Evolutionary conservation across 2,329 filamentous ascomycete genomes (phyloP).

Genomic region (Chaetoscypha palmicola): DNA sequence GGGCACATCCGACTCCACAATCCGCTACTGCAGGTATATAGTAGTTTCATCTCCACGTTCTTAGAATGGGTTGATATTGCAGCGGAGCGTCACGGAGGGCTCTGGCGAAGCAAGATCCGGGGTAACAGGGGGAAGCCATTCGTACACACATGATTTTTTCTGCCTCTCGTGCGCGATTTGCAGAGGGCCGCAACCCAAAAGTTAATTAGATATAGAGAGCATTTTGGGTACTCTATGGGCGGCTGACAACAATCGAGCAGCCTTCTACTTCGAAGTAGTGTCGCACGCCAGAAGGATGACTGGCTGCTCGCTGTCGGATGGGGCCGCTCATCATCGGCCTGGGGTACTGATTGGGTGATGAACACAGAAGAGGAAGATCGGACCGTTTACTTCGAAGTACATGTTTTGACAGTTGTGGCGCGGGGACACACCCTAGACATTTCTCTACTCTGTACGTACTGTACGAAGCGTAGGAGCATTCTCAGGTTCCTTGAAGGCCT

Average conservation of each 20-base stretch:
- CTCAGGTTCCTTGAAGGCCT: neutral
- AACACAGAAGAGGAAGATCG: slow-evolving; percentile 18
- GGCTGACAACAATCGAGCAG: too few species aligned
- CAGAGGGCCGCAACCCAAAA: neutral
- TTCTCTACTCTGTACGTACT: too few species aligned
- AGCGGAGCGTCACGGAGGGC: slow-evolving; percentile 10
- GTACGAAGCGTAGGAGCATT: too few species aligned
- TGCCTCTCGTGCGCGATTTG: slow-evolving; percentile 1
- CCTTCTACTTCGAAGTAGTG: too few species aligned
- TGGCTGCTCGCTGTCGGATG: neutral
- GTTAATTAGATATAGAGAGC: slow-evolving; percentile 1
- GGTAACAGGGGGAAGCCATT: slow-evolving; percentile 7
- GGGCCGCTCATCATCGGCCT: slow-evolving; percentile 3
- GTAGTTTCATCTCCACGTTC: slow-evolving; percentile 15
- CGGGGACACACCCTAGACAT: slow-evolving; percentile 9
- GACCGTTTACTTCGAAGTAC: slow-evolving; percentile 25
- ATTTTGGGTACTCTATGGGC: too few species aligned
- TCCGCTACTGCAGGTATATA: slow-evolving; percentile 16
- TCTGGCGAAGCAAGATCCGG: slow-evolving; percentile 9
- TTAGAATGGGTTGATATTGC: slow-evolving; percentile 6
- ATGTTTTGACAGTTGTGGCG: slow-evolving; percentile 12
- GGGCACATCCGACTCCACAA: slow-evolving; percentile 17
- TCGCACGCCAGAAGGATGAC: too few species aligned
- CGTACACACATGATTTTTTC: slow-evolving; percentile 6
- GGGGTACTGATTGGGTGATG: slow-evolving; percentile 3